Evolutionary conservation across 179 eudicot genomes (phyloP).

Genomic region (Camellia oleifera): DNA sequence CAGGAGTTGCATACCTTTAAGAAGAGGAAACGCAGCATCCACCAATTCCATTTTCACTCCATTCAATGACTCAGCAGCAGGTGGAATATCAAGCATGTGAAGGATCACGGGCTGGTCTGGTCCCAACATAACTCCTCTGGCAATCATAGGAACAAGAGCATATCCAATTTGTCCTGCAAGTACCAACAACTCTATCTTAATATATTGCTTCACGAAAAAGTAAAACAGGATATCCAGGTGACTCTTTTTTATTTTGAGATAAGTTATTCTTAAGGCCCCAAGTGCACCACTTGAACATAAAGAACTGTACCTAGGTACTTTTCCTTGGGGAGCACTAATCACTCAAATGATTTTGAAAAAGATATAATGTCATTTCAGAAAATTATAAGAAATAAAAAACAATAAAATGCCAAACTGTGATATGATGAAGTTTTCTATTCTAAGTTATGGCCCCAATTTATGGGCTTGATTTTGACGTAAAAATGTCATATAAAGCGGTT

Average conservation of each 20-base stretch:
- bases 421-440: no score
- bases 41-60: conserved; percentile 41
- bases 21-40: conserved; percentile 95
- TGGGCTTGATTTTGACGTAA: not conserved
- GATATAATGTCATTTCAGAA: not conserved
- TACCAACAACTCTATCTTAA: conserved; percentile 13
- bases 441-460: no score
- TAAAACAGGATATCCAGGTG: not conserved
- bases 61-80: conserved; percentile 89
- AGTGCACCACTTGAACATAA: not conserved
- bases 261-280: not conserved
- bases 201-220: not conserved
- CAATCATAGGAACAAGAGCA: conserved; percentile 95
- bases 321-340: not conserved
- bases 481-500: not conserved
- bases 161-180: conserved; percentile 90
- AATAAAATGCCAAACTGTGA: no score
- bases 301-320: not conserved
- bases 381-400: not conserved
- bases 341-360: not conserved
- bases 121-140: conserved; percentile 90
- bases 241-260: not conserved
- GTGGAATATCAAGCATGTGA: conserved; percentile 94
- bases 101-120: conserved; percentile 84
- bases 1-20: conserved; percentile 52